A percentile compares a stretch with the other conserved stretches of the same genome.
Evolutionary conservation across 225 moss, liverwort and hornwort genomes (phyloP).

Genomic region (Marchantia polymorpha): DNA sequence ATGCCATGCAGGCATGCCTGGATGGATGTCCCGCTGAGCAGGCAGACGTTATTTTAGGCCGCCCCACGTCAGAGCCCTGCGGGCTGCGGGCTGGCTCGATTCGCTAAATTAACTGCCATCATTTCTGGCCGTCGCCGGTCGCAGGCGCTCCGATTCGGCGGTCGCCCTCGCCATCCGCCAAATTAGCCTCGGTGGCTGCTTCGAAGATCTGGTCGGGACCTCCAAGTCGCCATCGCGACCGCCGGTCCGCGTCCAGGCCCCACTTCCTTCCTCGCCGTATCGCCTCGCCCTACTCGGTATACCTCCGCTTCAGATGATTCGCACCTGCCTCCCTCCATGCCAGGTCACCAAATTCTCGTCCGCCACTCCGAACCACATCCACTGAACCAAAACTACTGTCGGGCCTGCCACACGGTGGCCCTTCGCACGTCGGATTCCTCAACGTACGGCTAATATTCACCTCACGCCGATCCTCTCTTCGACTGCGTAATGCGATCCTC

Average conservation of each 20-base stretch:
- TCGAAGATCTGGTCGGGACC: constrained; percentile 6
- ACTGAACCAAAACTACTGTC: no score
- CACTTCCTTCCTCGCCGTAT: background rate
- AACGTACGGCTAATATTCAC: no score
- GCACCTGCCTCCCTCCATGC: no score
- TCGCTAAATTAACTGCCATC: background rate
- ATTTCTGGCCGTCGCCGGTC: background rate
- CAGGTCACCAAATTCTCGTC: no score
- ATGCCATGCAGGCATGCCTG: constrained; percentile 12
- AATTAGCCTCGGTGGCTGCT: background rate
- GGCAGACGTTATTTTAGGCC: background rate
- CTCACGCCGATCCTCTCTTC: no score
- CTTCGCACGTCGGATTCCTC: no score
- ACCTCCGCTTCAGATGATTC: background rate
- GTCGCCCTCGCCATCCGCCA: background rate
- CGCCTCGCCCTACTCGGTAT: background rate
- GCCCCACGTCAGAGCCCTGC: no score
- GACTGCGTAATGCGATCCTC: no score
- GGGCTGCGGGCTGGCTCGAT: background rate
- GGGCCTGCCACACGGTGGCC: no score
- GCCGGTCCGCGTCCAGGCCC: background rate
- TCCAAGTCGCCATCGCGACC: background rate
- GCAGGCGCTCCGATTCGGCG: background rate
- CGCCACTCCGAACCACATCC: background rate
- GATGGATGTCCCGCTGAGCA: background rate